Evolutionary conservation across 768 basidiomycete species (phyloP).

Genomic region (Termitomyces sp.): DNA sequence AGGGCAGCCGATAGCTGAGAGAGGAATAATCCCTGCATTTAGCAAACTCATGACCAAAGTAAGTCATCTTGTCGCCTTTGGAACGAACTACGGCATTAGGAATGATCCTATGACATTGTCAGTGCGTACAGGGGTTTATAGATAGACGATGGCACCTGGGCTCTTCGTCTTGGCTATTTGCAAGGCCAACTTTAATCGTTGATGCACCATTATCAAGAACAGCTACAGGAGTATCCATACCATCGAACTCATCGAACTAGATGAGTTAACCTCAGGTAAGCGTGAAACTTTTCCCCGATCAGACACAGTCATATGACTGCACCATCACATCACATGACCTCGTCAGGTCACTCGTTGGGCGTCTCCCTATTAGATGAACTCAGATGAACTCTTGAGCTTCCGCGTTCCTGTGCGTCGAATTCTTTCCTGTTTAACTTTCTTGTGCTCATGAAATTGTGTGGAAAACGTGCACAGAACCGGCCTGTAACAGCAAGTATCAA

Average conservation of each 20-base stretch:
- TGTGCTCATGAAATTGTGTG: too few relatives aligned
- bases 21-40: constrained; percentile 77
- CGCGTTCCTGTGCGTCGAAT: background rate
- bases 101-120: constrained; percentile 46
- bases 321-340: background rate
- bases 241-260: background rate
- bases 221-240: constrained; percentile 34
- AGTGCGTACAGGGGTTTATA: background rate
- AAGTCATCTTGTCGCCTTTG: constrained; percentile 77
- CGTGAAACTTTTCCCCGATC: background rate
- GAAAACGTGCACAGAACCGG: background rate
- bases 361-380: too few relatives aligned
- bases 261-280: background rate
- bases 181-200: constrained; percentile 72
- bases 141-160: constrained; percentile 27
- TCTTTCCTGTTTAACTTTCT: background rate
- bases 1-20: constrained; percentile 78
- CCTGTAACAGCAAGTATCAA: background rate
- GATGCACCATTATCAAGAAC: constrained; percentile 88
- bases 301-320: background rate
- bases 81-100: constrained; percentile 84
- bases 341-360: background rate
- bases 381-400: background rate
- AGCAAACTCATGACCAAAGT: constrained; percentile 83
- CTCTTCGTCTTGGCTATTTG: constrained; percentile 24